Base-by-base conservation (phyloP, 2,329 filamentous ascomycete species). In the Fusarium drepaniforme region DNA sequence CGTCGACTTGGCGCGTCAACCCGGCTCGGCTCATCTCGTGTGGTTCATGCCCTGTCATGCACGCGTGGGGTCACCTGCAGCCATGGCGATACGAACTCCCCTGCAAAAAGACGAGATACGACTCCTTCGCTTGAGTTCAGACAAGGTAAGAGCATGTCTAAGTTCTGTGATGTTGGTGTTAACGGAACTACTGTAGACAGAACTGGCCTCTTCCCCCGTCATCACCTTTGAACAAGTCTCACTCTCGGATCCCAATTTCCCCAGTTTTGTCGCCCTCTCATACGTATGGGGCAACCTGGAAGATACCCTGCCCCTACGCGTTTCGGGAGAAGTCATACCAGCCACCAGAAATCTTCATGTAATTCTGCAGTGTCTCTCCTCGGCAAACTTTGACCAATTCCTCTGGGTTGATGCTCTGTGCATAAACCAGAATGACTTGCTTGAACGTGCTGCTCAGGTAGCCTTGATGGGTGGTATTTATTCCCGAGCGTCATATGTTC, bases 401-500 rank as follows among this genome's bases (percentile, higher is more conserved):
- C 35, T 67, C 8, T 71, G 60, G 68, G 15, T 65, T 23, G 65
- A 71, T 33, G 68, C 65, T 8, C 23, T 71, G 8, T 71, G 65
- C 33, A 71, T 71, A 35, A 68, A 68, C 44, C 68, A 71, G 28
- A 38, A 68, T 21, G 68, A 71, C 16, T 33, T 65, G 33, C 5
- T 15, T 12, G 68, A 71, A 23, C 59, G 65, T 15, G 60, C 65
- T 40, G n/a, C 61, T 2, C 66, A 71, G 23, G 66, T 71, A 28
- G 35, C 38, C 1, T 38, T 68, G 4, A 72, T 72, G 70, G 37
- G 70, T 9, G 18, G 44, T 3, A 70, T 70, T 5, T 72, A 70
- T n/a, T 72, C 69, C 6, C 57, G 42, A 12, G 66, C 66, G 12
- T 63, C 56, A n/a, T 49, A 72, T 11, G 69, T 72, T 7, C 5